A percentile compares a stretch with the other conserved stretches of the same genome.
These are phyloP conservation scores for Gyromitra esculenta DNA, from an alignment of 2,329 filamentous ascomycete genomes.

Conservation along the genomic window DNA sequence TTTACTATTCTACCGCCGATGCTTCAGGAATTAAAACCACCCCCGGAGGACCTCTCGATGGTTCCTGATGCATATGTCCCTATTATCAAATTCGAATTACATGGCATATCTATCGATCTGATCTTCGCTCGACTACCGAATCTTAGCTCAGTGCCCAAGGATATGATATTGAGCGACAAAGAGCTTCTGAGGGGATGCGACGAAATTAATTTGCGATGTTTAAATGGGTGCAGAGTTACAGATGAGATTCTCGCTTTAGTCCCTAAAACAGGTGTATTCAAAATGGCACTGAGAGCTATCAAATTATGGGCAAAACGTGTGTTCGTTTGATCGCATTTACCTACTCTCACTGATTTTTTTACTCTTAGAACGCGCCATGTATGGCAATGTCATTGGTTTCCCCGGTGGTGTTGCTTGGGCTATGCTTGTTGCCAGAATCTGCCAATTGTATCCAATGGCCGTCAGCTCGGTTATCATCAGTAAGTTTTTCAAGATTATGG, in stretches of 20 bases:
- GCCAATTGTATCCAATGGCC: constrained; percentile 93
- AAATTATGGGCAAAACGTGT: constrained; percentile 91
- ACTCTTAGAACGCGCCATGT: constrained; percentile 76
- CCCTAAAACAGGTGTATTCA: constrained; percentile 88
- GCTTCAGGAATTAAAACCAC: constrained; percentile 77
- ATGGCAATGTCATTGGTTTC: constrained; percentile 95
- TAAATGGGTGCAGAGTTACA: constrained; percentile 94
- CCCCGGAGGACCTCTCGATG: constrained; percentile 80
- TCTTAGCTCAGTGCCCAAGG: constrained; percentile 75
- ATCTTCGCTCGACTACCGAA: constrained; percentile 82
- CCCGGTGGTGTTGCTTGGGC: constrained; percentile 98
- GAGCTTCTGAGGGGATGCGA: constrained; percentile 85
- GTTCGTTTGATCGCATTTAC: constrained; percentile 50
- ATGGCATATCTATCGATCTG: constrained; percentile 91
- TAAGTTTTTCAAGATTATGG: constrained; percentile 94
- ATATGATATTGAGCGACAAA: constrained; percentile 82
- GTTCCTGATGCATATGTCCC: constrained; percentile 93
- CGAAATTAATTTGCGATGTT: constrained; percentile 83
- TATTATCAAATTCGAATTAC: constrained; percentile 95
- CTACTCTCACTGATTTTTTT: constrained; percentile 15
- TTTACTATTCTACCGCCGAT: constrained; percentile 87
- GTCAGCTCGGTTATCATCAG: constrained; percentile 86
- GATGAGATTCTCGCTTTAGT: constrained; percentile 90
- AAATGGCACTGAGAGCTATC: constrained; percentile 86
- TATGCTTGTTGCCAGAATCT: constrained; percentile 94